phyloP scores from a whole-genome alignment of 495 filamentous ascomycete genomes.

The Daldinia vernicosa region DNA sequence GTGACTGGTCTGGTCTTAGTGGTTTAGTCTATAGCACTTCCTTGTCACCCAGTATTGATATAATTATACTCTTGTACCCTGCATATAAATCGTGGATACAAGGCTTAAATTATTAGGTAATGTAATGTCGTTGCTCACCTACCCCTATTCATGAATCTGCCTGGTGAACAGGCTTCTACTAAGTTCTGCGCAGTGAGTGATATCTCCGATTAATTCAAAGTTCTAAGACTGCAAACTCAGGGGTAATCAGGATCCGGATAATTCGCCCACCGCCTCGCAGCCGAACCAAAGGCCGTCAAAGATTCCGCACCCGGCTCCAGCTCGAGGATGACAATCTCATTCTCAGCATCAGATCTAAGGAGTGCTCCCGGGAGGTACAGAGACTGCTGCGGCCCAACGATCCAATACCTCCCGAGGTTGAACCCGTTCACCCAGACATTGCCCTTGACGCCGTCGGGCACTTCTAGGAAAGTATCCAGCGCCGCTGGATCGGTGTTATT shows the following conservation, averaged over 20 bases:
- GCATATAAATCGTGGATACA: too few relatives aligned
- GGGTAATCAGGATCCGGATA: slow-evolving; percentile 54
- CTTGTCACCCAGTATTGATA: too few relatives aligned
- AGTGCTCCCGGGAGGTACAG: slow-evolving; percentile 54
- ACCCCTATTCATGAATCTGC: too few relatives aligned
- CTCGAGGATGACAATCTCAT: slow-evolving; percentile 55
- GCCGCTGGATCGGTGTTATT: slow-evolving; percentile 28
- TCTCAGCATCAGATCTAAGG: slow-evolving; percentile 40
- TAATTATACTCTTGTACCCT: too few relatives aligned
- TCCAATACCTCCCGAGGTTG: slow-evolving; percentile 59
- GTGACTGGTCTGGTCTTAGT: too few relatives aligned
- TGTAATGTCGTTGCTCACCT: too few relatives aligned
- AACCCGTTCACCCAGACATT: slow-evolving; percentile 59
- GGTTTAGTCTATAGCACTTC: too few relatives aligned
- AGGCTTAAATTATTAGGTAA: too few relatives aligned
- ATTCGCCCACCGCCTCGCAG: slow-evolving; percentile 53
- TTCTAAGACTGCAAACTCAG: too few relatives aligned
- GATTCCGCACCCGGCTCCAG: slow-evolving; percentile 50
- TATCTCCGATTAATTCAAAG: too few relatives aligned
- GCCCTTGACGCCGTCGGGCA: slow-evolving; percentile 56
- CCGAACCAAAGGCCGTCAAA: slow-evolving; percentile 45
- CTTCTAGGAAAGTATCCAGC: slow-evolving; percentile 54
- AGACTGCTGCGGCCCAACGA: slow-evolving; percentile 59
- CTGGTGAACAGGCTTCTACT: too few relatives aligned
- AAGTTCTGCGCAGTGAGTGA: too few relatives aligned